These are phyloP conservation scores for Sporisorium sorghi DNA, from an alignment of 1,284 basidiomycete species.

Conservation along the genomic window DNA sequence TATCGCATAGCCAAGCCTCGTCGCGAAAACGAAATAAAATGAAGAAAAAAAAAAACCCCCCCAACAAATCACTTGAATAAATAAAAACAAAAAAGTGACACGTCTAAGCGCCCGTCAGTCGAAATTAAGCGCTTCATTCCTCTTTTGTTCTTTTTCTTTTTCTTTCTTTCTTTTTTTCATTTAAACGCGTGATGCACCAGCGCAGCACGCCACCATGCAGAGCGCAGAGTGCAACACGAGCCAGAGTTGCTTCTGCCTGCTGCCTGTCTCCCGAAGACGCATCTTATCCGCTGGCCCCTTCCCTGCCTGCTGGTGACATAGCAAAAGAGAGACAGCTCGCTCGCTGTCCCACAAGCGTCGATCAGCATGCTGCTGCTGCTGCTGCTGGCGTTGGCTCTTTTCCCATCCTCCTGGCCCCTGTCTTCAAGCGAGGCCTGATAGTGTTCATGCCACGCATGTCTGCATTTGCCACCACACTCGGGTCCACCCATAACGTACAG, in stretches of 20 bases:
- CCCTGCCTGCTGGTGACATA: background rate
- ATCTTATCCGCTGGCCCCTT: background rate
- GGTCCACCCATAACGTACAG: conserved; percentile 1
- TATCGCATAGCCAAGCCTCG: background rate
- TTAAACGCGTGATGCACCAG: conserved; percentile 7
- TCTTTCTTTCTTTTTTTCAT: background rate
- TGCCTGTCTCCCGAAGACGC: background rate
- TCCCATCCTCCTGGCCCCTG: conserved; percentile 24
- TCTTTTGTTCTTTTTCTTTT: background rate
- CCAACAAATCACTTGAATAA: no score
- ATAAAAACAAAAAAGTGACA: background rate
- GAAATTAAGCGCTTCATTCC: background rate
- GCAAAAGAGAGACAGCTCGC: background rate
- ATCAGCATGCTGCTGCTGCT: background rate
- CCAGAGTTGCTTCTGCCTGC: background rate
- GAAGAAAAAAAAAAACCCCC: background rate
- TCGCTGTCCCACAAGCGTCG: conserved; percentile 2
- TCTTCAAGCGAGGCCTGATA: conserved; percentile 17
- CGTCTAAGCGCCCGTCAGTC: background rate
- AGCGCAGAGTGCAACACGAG: no score
- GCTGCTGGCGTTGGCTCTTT: conserved; percentile 9
- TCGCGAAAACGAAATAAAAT: background rate
- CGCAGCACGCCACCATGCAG: conserved; percentile 19
- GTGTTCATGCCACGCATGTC: conserved; percentile 10
- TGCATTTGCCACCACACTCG: conserved; percentile 19